A percentile compares a stretch with the other conserved stretches of the same genome.
phyloP scores from a whole-genome alignment of 805 yeast species.

The Candida sithepensis region DNA sequence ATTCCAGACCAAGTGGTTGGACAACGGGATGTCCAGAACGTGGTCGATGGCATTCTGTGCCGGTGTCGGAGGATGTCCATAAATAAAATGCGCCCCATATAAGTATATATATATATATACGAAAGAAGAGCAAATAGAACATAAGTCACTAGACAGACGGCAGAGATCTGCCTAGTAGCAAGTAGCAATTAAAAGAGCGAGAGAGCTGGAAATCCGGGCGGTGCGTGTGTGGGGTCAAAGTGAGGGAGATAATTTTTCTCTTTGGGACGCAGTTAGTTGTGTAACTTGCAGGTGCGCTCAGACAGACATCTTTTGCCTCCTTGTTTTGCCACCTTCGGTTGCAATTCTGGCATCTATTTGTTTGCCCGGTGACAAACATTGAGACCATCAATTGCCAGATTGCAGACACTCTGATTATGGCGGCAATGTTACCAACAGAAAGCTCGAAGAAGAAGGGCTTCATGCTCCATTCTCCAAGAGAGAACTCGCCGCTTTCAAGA shows the following conservation, averaged over 20 bases:
- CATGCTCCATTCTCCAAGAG: constrained; percentile 18
- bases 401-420: not conserved
- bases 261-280: no score
- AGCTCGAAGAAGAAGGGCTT: constrained; percentile 6
- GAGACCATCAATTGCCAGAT: no score
- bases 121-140: no score
- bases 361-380: no score
- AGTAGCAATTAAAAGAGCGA: no score
- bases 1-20: constrained; percentile 41
- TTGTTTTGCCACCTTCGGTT: not conserved
- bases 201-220: no score
- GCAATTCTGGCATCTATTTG: no score
- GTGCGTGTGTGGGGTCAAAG: not conserved
- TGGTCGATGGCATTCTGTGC: constrained; percentile 62
- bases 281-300: not conserved
- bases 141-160: no score
- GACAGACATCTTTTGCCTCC: not conserved
- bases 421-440: constrained; percentile 8
- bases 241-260: no score
- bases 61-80: constrained; percentile 35
- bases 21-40: constrained; percentile 59
- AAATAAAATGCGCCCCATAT: not conserved
- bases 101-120: not conserved
- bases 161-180: no score
- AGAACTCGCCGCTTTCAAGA: constrained; percentile 25